These are phyloP conservation scores for Bruguiera hainesii DNA, from an alignment of 441 rosid species.

Conservation along the genomic window DNA sequence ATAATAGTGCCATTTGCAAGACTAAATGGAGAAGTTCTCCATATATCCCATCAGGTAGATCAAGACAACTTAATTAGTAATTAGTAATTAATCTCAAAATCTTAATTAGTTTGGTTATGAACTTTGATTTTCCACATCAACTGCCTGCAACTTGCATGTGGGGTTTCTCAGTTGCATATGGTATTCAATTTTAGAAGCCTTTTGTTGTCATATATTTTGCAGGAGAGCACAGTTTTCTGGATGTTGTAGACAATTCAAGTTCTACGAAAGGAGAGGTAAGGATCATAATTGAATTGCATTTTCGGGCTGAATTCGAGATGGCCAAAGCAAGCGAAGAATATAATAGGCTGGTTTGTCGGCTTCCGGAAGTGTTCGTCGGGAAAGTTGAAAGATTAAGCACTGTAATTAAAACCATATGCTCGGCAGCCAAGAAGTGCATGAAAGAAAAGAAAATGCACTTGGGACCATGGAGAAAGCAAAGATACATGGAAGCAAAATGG, in stretches of 20 bases:
- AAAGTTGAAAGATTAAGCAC: conserved; percentile 48
- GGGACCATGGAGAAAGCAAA: conserved; percentile 74
- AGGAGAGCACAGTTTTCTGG: conserved; percentile 61
- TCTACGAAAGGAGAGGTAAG: conserved; percentile 40
- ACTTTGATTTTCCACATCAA: too few species aligned
- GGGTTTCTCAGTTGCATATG: not conserved
- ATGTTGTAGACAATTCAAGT: conserved; percentile 38
- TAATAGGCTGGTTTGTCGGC: conserved; percentile 28
- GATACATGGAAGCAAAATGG: conserved; percentile 73
- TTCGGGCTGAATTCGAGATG: conserved; percentile 58
- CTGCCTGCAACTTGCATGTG: not conserved
- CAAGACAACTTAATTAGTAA: not conserved
- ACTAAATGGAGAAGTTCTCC: conserved; percentile 55
- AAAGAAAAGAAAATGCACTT: conserved; percentile 59
- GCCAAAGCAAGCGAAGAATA: conserved; percentile 61
- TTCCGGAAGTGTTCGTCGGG: conserved; percentile 58
- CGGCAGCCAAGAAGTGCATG: conserved; percentile 67
- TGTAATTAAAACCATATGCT: conserved; percentile 42
- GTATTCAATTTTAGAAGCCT: not conserved
- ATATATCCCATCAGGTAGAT: conserved; percentile 49
- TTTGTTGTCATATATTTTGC: conserved; percentile 6
- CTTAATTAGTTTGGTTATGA: not conserved
- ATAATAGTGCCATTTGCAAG: conserved; percentile 41
- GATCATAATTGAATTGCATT: conserved; percentile 52
- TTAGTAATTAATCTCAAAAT: not conserved